These are phyloP conservation scores for Russula virescens DNA, from an alignment of 768 basidiomycete species.

Conservation along the genomic window DNA sequence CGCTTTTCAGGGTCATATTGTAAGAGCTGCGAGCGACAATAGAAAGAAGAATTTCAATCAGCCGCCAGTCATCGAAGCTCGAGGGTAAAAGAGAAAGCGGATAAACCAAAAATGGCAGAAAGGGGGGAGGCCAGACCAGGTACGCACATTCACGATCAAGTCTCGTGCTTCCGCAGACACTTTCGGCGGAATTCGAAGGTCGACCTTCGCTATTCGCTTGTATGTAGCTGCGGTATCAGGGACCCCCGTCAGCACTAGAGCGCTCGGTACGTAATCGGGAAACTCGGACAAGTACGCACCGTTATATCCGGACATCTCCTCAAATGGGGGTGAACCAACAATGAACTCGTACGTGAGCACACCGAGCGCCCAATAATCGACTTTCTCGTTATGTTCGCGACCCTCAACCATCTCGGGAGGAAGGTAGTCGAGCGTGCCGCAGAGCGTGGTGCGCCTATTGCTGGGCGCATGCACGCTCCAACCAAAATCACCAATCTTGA, in stretches of 20 bases:
- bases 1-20: slow-evolving; percentile 45
- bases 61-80: too few relatives aligned
- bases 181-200: slow-evolving; percentile 47
- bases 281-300: slow-evolving; percentile 42
- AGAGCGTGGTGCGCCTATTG: slow-evolving; percentile 83
- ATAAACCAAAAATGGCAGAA: too few relatives aligned
- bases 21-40: slow-evolving; percentile 56
- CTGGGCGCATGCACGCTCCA: slow-evolving; percentile 98
- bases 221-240: slow-evolving; percentile 63
- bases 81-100: background rate
- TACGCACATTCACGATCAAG: slow-evolving; percentile 39
- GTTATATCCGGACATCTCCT: slow-evolving; percentile 70
- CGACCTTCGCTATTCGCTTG: slow-evolving; percentile 81
- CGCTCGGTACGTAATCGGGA: background rate
- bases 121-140: background rate
- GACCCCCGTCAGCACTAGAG: slow-evolving; percentile 14
- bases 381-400: slow-evolving; percentile 80
- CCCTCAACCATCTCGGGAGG: slow-evolving; percentile 99
- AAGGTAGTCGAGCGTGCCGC: slow-evolving; percentile 93
- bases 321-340: slow-evolving; percentile 79
- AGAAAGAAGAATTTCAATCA: background rate
- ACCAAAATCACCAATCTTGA: slow-evolving; percentile 98
- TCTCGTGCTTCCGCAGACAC: slow-evolving; percentile 42
- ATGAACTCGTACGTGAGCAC: slow-evolving; percentile 97
- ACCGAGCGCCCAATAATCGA: slow-evolving; percentile 95